Evolutionary conservation across 352 stramenopile genomes (phyloP).

Genomic region (Globisporangium radiosum): DNA sequence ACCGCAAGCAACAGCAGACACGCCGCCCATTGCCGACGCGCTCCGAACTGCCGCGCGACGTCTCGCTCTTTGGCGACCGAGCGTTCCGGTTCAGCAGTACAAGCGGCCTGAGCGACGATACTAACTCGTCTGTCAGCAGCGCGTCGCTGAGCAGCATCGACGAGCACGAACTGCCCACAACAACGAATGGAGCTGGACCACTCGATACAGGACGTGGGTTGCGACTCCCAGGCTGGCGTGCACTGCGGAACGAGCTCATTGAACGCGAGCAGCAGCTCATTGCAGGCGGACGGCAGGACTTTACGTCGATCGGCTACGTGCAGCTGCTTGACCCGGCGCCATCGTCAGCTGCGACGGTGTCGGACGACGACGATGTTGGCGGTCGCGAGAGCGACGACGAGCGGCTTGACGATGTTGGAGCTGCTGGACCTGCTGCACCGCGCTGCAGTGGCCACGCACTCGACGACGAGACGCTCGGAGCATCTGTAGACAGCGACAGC

Average conservation of each 20-base stretch:
- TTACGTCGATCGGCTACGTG: constrained; percentile 31
- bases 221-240: constrained; percentile 52
- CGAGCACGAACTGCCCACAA: constrained; percentile 4
- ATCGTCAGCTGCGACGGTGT: constrained; percentile 2
- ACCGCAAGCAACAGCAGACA: constrained; percentile 15
- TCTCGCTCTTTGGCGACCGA: constrained; percentile 11
- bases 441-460: neutral
- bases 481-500: neutral
- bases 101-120: constrained; percentile 2
- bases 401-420: neutral
- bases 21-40: constrained; percentile 2
- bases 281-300: constrained; percentile 21
- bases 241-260: constrained; percentile 42
- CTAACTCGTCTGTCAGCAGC: constrained; percentile 10
- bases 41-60: constrained; percentile 13
- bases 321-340: constrained; percentile 42
- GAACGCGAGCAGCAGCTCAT: constrained; percentile 41
- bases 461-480: constrained; percentile 1
- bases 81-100: neutral
- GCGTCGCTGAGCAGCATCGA: constrained; percentile 3
- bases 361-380: constrained; percentile 3
- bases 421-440: neutral
- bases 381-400: constrained; percentile 11
- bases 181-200: neutral
- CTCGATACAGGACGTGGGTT: neutral